Conservation (phyloP, 2,329 filamentous ascomycete species). For the Juglanconis sp. region DNA sequence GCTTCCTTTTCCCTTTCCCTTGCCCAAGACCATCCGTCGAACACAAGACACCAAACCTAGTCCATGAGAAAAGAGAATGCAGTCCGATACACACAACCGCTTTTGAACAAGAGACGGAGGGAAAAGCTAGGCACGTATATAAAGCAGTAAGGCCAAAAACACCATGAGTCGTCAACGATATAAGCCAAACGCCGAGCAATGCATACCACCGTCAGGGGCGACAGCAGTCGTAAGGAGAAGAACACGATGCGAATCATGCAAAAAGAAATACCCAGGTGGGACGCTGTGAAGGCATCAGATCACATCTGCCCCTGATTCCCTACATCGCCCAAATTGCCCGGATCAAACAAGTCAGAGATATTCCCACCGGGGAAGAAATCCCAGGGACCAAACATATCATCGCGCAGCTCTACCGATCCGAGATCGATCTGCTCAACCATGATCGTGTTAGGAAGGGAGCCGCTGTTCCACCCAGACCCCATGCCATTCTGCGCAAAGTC, state of each 20-base stretch:
- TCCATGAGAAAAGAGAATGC: not conserved
- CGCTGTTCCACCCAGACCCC: constrained; percentile 23
- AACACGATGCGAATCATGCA: not conserved
- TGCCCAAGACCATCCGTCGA: not conserved
- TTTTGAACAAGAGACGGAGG: no score
- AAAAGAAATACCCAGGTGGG: no score
- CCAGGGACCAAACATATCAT: constrained; percentile 69
- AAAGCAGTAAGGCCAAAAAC: not conserved
- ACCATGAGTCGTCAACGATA: not conserved
- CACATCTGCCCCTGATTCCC: constrained; percentile 2
- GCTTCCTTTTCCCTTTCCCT: not conserved
- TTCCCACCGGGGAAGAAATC: constrained; percentile 66
- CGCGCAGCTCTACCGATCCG: constrained; percentile 55
- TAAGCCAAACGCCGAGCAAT: not conserved
- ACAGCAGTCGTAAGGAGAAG: no score
- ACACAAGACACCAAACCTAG: not conserved
- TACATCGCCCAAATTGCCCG: not conserved
- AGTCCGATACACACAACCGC: no score
- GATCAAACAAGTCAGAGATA: constrained; percentile 55
- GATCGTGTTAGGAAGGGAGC: constrained; percentile 46
- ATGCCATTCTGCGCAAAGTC: constrained; percentile 27
- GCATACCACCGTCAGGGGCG: not conserved
- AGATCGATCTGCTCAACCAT: constrained; percentile 79
- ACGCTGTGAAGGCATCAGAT: not conserved
- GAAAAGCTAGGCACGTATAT: no score